Conservation (phyloP, 2,329 filamentous ascomycete genomes). For the Neopestalotiopsis rosae region DNA sequence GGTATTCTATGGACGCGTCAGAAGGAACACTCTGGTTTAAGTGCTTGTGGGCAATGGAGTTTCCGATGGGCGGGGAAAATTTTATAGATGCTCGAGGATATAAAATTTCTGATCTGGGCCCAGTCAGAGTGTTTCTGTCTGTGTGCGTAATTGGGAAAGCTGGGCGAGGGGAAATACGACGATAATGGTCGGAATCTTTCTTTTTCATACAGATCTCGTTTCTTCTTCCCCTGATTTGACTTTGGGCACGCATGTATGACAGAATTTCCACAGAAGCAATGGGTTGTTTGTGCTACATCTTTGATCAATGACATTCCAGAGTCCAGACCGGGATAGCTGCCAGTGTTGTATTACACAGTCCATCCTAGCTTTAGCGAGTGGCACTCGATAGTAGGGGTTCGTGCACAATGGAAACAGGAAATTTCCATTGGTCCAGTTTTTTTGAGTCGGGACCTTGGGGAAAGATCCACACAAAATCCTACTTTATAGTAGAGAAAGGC, state of each 20-base stretch:
- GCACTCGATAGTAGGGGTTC: constrained; percentile 13
- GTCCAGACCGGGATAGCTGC: background rate
- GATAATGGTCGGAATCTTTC: too few relatives aligned
- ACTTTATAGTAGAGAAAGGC: background rate
- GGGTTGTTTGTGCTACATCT: background rate
- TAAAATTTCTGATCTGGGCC: too few relatives aligned
- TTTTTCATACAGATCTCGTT: too few relatives aligned
- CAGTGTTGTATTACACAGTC: background rate
- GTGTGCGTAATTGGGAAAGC: too few relatives aligned
- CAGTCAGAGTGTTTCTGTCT: too few relatives aligned
- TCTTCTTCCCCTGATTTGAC: too few relatives aligned
- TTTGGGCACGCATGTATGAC: background rate
- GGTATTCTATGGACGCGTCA: background rate
- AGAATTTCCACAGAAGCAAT: background rate
- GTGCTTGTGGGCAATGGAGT: background rate
- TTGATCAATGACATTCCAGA: background rate
- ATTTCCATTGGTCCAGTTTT: constrained; percentile 10
- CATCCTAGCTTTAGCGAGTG: background rate
- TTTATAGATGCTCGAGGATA: background rate
- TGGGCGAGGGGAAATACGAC: too few relatives aligned
- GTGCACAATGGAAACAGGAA: constrained; percentile 1
- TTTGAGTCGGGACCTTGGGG: background rate
- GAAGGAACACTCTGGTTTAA: background rate
- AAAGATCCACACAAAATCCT: background rate
- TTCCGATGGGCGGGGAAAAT: background rate